Conservation (phyloP, 2,329 filamentous ascomycete species). For the Didymella sp. region DNA sequence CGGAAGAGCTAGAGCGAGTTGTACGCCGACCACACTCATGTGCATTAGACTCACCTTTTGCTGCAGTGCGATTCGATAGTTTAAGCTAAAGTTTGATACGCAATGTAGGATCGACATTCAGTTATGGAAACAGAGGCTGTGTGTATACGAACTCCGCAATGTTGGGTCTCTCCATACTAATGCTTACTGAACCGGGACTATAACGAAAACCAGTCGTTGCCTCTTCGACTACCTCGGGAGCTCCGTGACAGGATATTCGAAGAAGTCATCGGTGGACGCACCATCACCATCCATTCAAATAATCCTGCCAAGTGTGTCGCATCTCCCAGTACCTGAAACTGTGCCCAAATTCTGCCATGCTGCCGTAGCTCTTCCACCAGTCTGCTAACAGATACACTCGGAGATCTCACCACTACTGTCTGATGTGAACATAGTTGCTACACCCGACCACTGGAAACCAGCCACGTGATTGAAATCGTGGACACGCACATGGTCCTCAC, state of each 20-base stretch:
- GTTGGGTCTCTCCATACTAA: background rate
- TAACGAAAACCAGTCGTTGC: background rate
- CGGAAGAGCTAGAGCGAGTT: background rate
- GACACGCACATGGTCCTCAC: no score
- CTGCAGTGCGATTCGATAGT: background rate
- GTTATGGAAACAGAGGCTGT: background rate
- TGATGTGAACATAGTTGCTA: background rate
- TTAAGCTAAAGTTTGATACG: background rate
- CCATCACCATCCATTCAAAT: background rate
- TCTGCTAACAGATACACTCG: background rate
- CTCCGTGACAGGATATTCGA: background rate
- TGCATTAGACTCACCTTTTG: background rate
- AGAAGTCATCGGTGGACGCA: background rate
- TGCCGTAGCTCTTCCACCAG: background rate
- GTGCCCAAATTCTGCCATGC: background rate
- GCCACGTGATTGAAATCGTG: no score
- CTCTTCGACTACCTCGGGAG: background rate
- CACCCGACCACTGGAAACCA: background rate
- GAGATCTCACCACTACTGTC: background rate
- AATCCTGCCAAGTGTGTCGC: background rate
- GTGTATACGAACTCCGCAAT: background rate
- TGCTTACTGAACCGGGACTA: background rate
- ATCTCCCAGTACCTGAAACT: background rate
- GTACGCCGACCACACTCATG: background rate
- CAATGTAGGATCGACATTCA: background rate